Evolutionary conservation across 1,284 basidiomycete genomes (phyloP).

Genomic region (Vanrija humicola): DNA sequence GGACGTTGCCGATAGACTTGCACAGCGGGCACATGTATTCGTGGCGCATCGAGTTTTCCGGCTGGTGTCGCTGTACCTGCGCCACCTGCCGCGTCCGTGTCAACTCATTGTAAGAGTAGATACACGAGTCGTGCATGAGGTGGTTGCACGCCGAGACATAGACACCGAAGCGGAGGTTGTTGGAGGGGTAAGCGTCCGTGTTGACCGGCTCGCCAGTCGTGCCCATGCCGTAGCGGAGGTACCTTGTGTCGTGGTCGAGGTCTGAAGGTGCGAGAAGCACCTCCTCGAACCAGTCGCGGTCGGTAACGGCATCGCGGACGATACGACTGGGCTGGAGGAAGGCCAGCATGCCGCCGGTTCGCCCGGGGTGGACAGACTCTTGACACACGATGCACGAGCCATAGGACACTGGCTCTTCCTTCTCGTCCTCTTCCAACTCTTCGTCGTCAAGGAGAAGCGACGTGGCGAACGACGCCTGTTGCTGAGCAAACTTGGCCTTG

Average conservation of each 20-base stretch:
- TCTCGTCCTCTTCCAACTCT: slow-evolving; percentile 60
- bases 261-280: slow-evolving; percentile 63
- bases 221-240: slow-evolving; percentile 31
- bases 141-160: slow-evolving; percentile 90
- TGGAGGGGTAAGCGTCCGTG: slow-evolving; percentile 61
- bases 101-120: slow-evolving; percentile 82
- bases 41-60: slow-evolving; percentile 83
- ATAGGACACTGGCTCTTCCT: slow-evolving; percentile 55
- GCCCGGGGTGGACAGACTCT: slow-evolving; percentile 72
- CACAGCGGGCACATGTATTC: slow-evolving; percentile 99
- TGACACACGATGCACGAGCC: slow-evolving; percentile 98
- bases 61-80: slow-evolving; percentile 90
- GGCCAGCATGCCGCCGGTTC: slow-evolving; percentile 83
- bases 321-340: slow-evolving; percentile 84
- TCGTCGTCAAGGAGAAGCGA: slow-evolving; percentile 41
- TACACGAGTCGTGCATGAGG: slow-evolving; percentile 95
- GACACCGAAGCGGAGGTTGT: slow-evolving; percentile 75
- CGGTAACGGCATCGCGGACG: slow-evolving; percentile 73
- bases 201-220: slow-evolving; percentile 33
- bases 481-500: slow-evolving; percentile 87
- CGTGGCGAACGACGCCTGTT: slow-evolving; percentile 70
- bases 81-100: slow-evolving; percentile 83
- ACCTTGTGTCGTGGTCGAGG: slow-evolving; percentile 58
- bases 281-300: slow-evolving; percentile 67
- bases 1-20: slow-evolving; percentile 92